Evolutionary conservation across 78 protist genomes (phyloP).

Genomic region (Parvularia atlantis): DNA sequence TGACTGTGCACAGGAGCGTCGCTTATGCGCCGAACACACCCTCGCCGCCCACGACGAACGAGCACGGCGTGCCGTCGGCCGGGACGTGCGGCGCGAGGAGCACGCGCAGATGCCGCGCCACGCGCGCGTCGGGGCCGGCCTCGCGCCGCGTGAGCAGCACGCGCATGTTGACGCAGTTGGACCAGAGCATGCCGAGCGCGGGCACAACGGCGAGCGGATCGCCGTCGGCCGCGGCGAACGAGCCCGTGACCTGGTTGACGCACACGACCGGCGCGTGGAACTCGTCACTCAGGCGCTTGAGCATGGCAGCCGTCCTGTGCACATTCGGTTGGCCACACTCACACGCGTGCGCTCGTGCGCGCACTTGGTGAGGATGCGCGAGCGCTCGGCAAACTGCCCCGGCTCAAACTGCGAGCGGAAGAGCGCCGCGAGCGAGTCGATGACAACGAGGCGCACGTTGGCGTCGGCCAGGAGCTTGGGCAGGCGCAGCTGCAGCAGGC

Average conservation of each 20-base stretch:
- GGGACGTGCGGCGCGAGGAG: too few species aligned
- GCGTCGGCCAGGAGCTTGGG: neutral
- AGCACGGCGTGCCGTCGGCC: too few species aligned
- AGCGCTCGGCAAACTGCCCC: neutral
- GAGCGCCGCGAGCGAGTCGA: constrained; percentile 19
- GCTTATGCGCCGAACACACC: too few species aligned
- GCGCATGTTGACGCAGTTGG: neutral
- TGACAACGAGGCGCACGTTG: constrained; percentile 5
- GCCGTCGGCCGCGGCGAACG: neutral
- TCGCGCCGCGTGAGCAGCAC: too few species aligned
- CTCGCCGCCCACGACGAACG: too few species aligned
- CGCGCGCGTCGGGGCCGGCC: too few species aligned
- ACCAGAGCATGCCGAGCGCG: constrained; percentile 14
- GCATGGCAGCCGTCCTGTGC: too few species aligned
- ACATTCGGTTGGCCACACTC: too few species aligned
- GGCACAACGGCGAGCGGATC: neutral
- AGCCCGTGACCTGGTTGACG: constrained; percentile 9
- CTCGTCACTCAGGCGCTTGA: neutral
- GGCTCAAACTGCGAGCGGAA: neutral
- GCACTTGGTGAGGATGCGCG: neutral
- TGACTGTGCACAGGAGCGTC: too few species aligned
- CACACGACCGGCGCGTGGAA: neutral
- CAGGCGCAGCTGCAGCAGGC: neutral
- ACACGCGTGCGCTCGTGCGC: too few species aligned
- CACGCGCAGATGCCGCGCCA: too few species aligned